Percentiles rank a stretch among this genome's conserved stretches.
phyloP scores from a whole-genome alignment of 345 rosid species.

The Passiflora organensis region DNA sequence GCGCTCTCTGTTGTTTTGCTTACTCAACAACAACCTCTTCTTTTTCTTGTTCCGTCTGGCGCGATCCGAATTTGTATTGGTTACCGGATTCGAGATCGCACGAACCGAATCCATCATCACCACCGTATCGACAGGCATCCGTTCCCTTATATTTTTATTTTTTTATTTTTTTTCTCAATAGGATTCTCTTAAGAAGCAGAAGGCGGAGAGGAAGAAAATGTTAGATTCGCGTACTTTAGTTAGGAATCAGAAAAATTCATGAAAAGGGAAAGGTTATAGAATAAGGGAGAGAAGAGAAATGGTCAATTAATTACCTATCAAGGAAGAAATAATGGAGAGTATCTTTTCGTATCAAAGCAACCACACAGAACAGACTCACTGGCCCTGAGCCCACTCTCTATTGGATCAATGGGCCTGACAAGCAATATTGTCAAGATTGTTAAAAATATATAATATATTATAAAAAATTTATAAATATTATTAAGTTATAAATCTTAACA shows the following conservation, averaged over 20 bases:
- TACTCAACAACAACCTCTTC: conserved; percentile 29
- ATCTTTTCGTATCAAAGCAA: conserved; percentile 3
- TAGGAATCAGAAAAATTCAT: too few species aligned
- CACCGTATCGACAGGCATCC: not conserved
- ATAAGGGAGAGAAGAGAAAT: not conserved
- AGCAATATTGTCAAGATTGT: too few species aligned
- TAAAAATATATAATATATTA: too few species aligned
- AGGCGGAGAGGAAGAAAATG: not conserved
- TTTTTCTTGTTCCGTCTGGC: conserved; percentile 60
- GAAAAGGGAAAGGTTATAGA: too few species aligned
- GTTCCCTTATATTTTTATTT: not conserved
- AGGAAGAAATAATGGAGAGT: not conserved
- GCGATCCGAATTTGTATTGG: conserved; percentile 38
- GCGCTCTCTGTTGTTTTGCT: not conserved
- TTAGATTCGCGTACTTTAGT: not conserved
- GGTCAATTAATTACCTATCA: conserved; percentile 11
- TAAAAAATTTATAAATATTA: too few species aligned
- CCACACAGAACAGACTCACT: too few species aligned
- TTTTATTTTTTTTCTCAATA: too few species aligned
- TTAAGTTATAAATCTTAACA: too few species aligned
- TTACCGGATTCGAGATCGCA: conserved; percentile 35
- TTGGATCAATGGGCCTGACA: too few species aligned
- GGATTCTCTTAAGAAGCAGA: not conserved
- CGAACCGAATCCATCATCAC: conserved; percentile 2
- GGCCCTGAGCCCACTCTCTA: too few species aligned